phyloP scores from a whole-genome alignment of 2,329 filamentous ascomycete species.

The Elsinoe batatas region DNA sequence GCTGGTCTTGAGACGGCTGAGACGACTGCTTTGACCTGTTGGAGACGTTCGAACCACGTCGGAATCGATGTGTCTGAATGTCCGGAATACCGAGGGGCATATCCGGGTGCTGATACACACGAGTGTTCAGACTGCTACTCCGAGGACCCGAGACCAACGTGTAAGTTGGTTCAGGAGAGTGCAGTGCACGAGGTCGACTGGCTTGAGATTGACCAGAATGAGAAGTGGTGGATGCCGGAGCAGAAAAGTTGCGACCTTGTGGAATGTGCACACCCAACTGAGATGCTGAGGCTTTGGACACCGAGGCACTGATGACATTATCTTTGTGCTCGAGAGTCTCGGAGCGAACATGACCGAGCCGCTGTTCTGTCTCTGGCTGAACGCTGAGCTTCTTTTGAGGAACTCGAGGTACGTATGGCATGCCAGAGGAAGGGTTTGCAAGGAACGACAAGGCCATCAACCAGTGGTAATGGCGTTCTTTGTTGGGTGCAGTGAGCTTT shows the following conservation, averaged over 20 bases:
- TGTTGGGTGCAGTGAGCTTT: slow-evolving; percentile 79
- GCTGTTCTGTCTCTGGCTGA: background rate
- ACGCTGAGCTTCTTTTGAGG: slow-evolving; percentile 12
- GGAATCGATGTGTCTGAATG: slow-evolving; percentile 8
- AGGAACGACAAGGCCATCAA: slow-evolving; percentile 89
- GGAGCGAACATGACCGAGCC: background rate
- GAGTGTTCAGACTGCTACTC: slow-evolving; percentile 2
- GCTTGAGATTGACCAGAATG: background rate
- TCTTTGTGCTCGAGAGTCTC: slow-evolving; percentile 5
- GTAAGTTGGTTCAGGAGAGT: background rate
- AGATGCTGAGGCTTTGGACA: slow-evolving; percentile 3
- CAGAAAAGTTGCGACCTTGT: slow-evolving; percentile 5
- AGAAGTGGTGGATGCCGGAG: background rate
- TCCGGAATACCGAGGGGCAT: slow-evolving; percentile 2
- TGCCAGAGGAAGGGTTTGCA: slow-evolving; percentile 73
- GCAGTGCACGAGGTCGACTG: background rate
- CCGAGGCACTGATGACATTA: background rate
- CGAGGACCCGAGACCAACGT: background rate
- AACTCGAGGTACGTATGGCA: slow-evolving; percentile 42
- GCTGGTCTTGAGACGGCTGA: background rate
- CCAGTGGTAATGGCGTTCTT: slow-evolving; percentile 90
- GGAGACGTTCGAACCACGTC: slow-evolving; percentile 4
- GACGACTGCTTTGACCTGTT: background rate
- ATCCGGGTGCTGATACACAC: slow-evolving; percentile 2
- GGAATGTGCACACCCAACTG: background rate